phyloP scores from a whole-genome alignment of 257 asterid species.

The Scutellaria baicalensis region DNA sequence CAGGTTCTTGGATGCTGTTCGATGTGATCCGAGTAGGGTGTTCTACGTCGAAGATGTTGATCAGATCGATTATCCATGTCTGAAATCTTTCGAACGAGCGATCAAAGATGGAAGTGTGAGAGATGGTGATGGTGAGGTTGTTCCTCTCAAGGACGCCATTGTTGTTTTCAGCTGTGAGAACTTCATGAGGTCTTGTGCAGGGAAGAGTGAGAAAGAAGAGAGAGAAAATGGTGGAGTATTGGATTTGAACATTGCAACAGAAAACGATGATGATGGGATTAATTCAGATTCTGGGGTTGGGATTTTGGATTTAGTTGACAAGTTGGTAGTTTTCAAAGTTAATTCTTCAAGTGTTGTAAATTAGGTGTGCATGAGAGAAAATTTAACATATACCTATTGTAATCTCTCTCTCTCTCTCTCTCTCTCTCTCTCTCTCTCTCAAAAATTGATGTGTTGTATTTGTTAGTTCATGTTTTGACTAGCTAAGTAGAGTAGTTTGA shows the following conservation, averaged over 20 bases:
- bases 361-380: neutral
- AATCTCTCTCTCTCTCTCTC: neutral
- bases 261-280: constrained; percentile 13
- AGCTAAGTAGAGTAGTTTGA: constrained; percentile 11
- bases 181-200: neutral
- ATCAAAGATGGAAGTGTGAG: constrained; percentile 38
- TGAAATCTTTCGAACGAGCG: constrained; percentile 39
- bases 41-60: constrained; percentile 66
- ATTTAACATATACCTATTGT: neutral
- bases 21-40: constrained; percentile 60
- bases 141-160: constrained; percentile 59
- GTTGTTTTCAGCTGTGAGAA: constrained; percentile 44
- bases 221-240: constrained; percentile 15
- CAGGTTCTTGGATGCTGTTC: constrained; percentile 50
- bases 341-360: constrained; percentile 37
- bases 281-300: constrained; percentile 15
- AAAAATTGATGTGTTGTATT: neutral
- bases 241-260: constrained; percentile 67
- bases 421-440: neutral
- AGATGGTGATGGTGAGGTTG: constrained; percentile 29
- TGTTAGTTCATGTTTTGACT: neutral
- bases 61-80: constrained; percentile 28
- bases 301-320: constrained; percentile 50
- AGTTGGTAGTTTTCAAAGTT: constrained; percentile 41
- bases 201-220: neutral